Evolutionary conservation across 805 yeast genomes (phyloP).

Genomic region (Candida quercuum): DNA sequence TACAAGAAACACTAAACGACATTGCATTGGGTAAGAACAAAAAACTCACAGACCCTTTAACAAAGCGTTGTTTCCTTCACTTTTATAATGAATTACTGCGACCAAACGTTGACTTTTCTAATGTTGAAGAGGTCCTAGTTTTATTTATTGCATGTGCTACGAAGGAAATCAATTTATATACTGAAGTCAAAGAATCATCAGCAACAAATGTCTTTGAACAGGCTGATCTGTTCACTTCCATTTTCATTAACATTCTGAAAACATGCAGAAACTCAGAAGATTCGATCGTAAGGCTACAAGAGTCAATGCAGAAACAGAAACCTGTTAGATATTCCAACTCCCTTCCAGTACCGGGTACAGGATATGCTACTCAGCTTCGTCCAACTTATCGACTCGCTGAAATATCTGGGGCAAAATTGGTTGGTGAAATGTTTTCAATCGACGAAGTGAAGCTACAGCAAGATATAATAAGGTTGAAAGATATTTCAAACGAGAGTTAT

Average conservation of each 20-base stretch:
- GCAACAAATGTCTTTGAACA: slow-evolving; percentile 16
- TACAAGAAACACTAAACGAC: slow-evolving; percentile 37
- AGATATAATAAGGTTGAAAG: slow-evolving; percentile 42
- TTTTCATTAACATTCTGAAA: slow-evolving; percentile 11
- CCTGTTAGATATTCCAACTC: slow-evolving; percentile 7
- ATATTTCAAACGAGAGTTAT: slow-evolving; percentile 29
- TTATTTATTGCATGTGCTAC: slow-evolving; percentile 49
- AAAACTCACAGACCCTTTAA: slow-evolving; percentile 36
- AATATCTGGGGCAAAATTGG: slow-evolving; percentile 44
- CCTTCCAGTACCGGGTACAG: slow-evolving; percentile 4
- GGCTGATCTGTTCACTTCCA: slow-evolving; percentile 12
- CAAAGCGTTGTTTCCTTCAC: slow-evolving; percentile 54
- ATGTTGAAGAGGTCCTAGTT: slow-evolving; percentile 42
- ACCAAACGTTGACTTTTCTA: slow-evolving; percentile 26
- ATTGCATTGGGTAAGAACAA: slow-evolving; percentile 41
- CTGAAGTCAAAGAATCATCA: slow-evolving; percentile 17
- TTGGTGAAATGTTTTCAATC: slow-evolving; percentile 45
- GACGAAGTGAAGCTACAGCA: slow-evolving; percentile 47
- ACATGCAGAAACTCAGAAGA: slow-evolving; percentile 26
- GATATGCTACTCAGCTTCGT: neutral
- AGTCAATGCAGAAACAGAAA: slow-evolving; percentile 29
- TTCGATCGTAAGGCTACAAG: slow-evolving; percentile 37
- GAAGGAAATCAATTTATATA: slow-evolving; percentile 38
- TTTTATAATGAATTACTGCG: slow-evolving; percentile 54
- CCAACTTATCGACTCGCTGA: slow-evolving; percentile 54